Percentiles rank a stretch among this genome's conserved stretches.
Evolutionary conservation across 2,329 filamentous ascomycete species (phyloP).

Genomic region (Teratosphaeria gauchensis): DNA sequence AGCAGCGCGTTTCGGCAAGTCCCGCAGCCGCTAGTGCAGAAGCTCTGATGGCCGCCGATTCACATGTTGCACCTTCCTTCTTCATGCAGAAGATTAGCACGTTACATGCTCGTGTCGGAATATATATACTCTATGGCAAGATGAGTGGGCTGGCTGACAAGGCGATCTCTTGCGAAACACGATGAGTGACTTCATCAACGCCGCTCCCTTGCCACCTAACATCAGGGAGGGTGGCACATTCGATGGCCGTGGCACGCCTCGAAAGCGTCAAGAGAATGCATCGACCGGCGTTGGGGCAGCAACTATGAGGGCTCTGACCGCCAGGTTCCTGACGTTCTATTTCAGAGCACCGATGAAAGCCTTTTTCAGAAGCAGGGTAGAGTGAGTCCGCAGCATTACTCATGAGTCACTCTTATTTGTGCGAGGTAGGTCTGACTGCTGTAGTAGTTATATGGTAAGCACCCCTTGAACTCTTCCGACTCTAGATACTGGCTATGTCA

Average conservation of each 20-base stretch:
- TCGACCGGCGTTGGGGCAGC: slow-evolving; percentile 74
- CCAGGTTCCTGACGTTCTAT: slow-evolving; percentile 80
- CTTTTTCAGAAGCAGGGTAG: slow-evolving; percentile 82
- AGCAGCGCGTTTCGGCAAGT: not conserved
- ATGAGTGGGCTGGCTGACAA: not conserved
- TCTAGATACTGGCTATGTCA: not conserved
- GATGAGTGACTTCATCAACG: not conserved
- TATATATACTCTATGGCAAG: not conserved
- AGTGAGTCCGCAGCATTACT: slow-evolving; percentile 47
- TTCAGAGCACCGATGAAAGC: slow-evolving; percentile 86
- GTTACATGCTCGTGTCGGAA: not conserved
- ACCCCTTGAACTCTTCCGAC: not conserved
- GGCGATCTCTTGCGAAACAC: not conserved
- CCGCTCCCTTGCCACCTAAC: not conserved
- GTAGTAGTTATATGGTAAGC: slow-evolving; percentile 37
- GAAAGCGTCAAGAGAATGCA: slow-evolving; percentile 47
- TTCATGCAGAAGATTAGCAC: not conserved
- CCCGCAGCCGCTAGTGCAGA: not conserved
- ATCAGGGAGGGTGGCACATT: not conserved
- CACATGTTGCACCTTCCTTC: not conserved
- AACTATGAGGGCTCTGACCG: slow-evolving; percentile 70
- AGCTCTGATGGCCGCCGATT: not conserved
- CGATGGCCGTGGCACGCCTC: not conserved
- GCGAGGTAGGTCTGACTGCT: not conserved
- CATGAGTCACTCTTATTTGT: not conserved